Base-by-base conservation (phyloP, 306 rosid genomes). In the Vicia villosa region DNA sequence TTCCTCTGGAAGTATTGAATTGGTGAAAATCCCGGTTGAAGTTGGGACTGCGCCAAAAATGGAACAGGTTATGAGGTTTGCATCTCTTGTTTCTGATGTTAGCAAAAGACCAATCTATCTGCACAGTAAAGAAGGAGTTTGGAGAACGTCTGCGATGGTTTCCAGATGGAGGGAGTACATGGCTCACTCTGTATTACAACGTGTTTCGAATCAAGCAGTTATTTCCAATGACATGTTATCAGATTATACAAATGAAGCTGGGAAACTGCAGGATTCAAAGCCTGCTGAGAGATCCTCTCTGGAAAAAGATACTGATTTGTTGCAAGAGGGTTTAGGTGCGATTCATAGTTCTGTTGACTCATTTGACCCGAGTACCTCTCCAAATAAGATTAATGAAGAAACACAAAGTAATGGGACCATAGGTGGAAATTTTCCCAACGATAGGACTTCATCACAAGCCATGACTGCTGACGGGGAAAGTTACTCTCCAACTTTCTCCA, bases 141-240 rank as follows among this genome's bases (percentile, higher is more conserved):
- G 81, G 92, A 91, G 99, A 84, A 81, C 97, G 30, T 91, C 92
- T 62, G 91, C 96, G 69, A 88, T 94, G 99, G 79, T 94, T 69
- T 91, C 99, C 63, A 84, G 97, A 74, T 94, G 97, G 99, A 88
- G 86, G 82, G 91, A 88, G 69, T 83, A 83, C 80, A 80, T 76
- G 78, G 67, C 76, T 80, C 95, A 79, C 62, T 64, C 65, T 68
- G 72, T 71, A 63, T 71, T 83, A 34, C 89, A 66, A 9, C 6
- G 20, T 63, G 77, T 75, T 79, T 72, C 85, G 66, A 78, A 64
- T 76, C 84, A 78, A 73, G 45, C 81, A 24, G 68, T 72, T 36
- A 38, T 73, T 86, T 75, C 85, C 15, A 56, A 47, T 51, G 81
- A 50, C 51, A 68, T 55, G 79, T 66, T 69, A 66, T 68, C 66